These are phyloP conservation scores for Aspergillus aculeatinus DNA, from an alignment of 2,329 filamentous ascomycete species.

Conservation along the genomic window DNA sequence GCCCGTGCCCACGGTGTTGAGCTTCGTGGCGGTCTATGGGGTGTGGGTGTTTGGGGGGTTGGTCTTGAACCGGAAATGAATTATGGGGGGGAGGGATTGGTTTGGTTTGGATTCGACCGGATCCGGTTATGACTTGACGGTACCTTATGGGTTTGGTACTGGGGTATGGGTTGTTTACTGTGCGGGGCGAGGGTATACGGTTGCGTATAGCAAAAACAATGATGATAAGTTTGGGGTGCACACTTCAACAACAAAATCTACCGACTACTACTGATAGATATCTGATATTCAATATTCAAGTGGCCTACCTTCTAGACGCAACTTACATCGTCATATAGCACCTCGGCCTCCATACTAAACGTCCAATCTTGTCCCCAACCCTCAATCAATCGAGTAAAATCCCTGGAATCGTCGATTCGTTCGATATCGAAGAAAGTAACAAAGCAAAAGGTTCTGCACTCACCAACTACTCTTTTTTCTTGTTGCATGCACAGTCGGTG, in stretches of 20 bases:
- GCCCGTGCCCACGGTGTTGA: conserved; percentile 78
- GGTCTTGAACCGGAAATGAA: conserved; percentile 37
- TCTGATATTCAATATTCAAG: conserved; percentile 1
- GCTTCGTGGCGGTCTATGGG: conserved; percentile 75
- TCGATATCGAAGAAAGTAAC: conserved; percentile 19
- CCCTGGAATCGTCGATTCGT: conserved; percentile 15
- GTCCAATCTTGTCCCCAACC: too few relatives aligned
- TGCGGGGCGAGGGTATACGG: too few relatives aligned
- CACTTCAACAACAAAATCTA: too few relatives aligned
- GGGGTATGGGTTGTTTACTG: too few relatives aligned
- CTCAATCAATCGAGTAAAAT: neutral
- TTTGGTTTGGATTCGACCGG: too few relatives aligned
- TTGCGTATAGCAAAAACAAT: too few relatives aligned
- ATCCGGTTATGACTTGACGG: too few relatives aligned
- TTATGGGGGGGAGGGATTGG: neutral
- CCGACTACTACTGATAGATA: neutral
- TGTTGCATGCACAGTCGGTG: neutral
- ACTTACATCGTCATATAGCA: conserved; percentile 7
- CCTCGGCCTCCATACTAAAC: too few relatives aligned
- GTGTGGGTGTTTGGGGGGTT: conserved; percentile 76
- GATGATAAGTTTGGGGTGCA: too few relatives aligned
- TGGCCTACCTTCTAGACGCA: conserved; percentile 12
- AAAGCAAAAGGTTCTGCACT: conserved; percentile 14
- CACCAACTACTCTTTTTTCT: neutral
- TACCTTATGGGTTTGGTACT: too few relatives aligned